Conservation (phyloP, 768 basidiomycete species). For the Hygrocybe coccinea region DNA sequence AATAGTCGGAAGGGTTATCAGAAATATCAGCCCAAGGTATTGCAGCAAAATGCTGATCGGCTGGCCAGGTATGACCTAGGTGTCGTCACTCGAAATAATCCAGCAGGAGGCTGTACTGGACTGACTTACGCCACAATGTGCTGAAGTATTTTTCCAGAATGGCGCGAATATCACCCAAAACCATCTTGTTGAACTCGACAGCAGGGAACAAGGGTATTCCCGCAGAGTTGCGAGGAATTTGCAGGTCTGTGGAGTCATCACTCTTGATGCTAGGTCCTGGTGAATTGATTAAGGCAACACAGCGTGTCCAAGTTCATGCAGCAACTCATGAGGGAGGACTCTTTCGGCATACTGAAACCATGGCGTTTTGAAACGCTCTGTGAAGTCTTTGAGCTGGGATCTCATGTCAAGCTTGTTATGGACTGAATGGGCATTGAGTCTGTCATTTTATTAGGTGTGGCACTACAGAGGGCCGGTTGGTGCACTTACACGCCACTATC, state of each 20-base stretch:
- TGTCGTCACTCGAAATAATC: not conserved
- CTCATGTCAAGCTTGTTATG: not conserved
- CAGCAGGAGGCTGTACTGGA: not conserved
- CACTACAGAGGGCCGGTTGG: not conserved
- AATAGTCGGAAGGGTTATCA: not conserved
- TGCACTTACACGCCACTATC: not conserved
- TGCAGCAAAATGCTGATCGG: not conserved
- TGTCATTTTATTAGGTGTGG: not conserved
- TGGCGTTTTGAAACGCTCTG: not conserved
- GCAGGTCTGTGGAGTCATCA: no score
- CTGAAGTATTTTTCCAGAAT: not conserved
- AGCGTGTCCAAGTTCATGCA: not conserved
- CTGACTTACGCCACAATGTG: not conserved
- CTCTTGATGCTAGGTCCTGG: no score
- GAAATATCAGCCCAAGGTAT: not conserved
- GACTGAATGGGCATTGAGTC: not conserved
- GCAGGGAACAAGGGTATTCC: not conserved
- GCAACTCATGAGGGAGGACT: not conserved
- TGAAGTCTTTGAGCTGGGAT: not conserved
- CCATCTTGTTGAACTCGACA: not conserved
- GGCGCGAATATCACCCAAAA: not conserved
- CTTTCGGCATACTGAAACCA: conserved; percentile 1
- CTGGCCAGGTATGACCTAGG: not conserved
- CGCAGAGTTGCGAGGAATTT: not conserved
- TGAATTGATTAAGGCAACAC: no score